These are phyloP conservation scores for Alternaria gaisen DNA, from an alignment of 2,329 filamentous ascomycete genomes.

Conservation along the genomic window DNA sequence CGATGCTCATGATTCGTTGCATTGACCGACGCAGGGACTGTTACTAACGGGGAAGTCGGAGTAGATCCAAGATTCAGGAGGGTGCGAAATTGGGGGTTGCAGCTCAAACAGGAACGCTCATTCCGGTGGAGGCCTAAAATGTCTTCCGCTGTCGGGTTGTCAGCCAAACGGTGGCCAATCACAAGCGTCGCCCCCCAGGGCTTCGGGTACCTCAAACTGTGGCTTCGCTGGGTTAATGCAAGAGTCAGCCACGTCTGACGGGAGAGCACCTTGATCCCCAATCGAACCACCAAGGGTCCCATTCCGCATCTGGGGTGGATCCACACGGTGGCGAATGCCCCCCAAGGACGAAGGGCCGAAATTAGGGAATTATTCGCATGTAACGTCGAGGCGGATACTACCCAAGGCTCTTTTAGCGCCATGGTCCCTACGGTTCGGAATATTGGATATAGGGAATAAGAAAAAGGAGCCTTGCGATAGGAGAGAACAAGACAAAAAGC, in stretches of 20 bases:
- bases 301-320: slow-evolving; percentile 11
- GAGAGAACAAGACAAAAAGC: slow-evolving; percentile 5
- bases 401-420: slow-evolving; percentile 21
- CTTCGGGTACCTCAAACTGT: slow-evolving; percentile 24
- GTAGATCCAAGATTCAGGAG: slow-evolving; percentile 10
- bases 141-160: slow-evolving; percentile 22
- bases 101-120: slow-evolving; percentile 10
- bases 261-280: slow-evolving; percentile 13
- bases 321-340: slow-evolving; percentile 9
- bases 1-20: slow-evolving; percentile 19
- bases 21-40: slow-evolving; percentile 4
- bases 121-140: slow-evolving; percentile 19
- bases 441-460: slow-evolving; percentile 19
- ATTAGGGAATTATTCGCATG: slow-evolving; percentile 21
- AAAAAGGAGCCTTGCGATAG: slow-evolving; percentile 6
- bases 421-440: slow-evolving; percentile 19
- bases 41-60: slow-evolving; percentile 13
- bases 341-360: slow-evolving; percentile 17
- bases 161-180: slow-evolving; percentile 23
- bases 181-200: slow-evolving; percentile 4
- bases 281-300: slow-evolving; percentile 1
- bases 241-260: slow-evolving; percentile 28
- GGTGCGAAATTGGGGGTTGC: slow-evolving; percentile 2
- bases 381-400: slow-evolving; percentile 23
- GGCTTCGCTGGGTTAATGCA: slow-evolving; percentile 23